Evolutionary conservation across 306 rosid genomes (phyloP).

Genomic region (Begonia peltatifolia): DNA sequence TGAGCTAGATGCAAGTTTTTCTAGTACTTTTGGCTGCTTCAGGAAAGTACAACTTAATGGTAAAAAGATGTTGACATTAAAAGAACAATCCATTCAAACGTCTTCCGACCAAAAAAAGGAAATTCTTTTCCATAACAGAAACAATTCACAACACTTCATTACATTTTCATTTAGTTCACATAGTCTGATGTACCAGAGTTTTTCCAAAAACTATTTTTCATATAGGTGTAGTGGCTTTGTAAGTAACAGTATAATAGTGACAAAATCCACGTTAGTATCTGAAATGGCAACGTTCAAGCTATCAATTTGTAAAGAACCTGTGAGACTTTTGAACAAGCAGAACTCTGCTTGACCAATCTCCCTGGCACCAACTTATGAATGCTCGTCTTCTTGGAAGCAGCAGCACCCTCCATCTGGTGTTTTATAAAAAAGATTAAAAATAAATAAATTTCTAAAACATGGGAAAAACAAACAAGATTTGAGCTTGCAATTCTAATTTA

Average conservation of each 20-base stretch:
- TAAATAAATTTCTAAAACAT: constrained; percentile 1
- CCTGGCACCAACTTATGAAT: constrained; percentile 32
- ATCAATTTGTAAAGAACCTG: constrained; percentile 33
- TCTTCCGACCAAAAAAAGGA: not conserved
- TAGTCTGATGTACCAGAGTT: not conserved
- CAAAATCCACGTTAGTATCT: not conserved
- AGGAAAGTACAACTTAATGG: constrained; percentile 20
- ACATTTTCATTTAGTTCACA: not conserved
- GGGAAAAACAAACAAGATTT: constrained; percentile 2
- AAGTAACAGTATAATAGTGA: not conserved
- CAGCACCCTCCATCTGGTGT: constrained; percentile 34
- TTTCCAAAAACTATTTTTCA: not conserved
- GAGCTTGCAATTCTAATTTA: constrained; percentile 16
- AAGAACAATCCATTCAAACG: not conserved
- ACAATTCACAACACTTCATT: too few species aligned
- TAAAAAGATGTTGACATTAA: not conserved
- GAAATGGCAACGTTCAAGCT: not conserved
- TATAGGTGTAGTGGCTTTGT: not conserved
- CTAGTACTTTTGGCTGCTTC: constrained; percentile 38
- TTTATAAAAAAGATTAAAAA: constrained; percentile 11
- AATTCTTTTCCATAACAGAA: not conserved
- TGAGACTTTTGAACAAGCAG: constrained; percentile 27
- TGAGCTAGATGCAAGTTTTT: constrained; percentile 42
- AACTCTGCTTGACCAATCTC: constrained; percentile 31
- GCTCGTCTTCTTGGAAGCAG: constrained; percentile 39